Percentiles rank a stretch among this genome's conserved stretches.
Conservation (phyloP, 2,329 filamentous ascomycete genomes). For the Pseudophaeomoniella oleicola region DNA sequence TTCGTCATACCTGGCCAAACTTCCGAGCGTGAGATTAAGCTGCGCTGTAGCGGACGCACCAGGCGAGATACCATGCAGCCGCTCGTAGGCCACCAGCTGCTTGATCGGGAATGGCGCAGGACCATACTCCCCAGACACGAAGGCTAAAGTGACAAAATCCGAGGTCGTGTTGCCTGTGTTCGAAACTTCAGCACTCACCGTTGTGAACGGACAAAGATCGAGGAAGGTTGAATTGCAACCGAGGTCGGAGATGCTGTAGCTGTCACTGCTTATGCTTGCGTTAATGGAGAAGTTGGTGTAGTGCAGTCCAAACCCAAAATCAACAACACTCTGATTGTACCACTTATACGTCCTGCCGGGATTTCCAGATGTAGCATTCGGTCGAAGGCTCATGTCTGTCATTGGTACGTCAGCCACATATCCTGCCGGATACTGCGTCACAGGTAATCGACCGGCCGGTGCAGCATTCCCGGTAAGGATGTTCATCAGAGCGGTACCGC, state of each 20-base stretch:
- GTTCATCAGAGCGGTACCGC: conserved; percentile 25
- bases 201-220: conserved; percentile 22
- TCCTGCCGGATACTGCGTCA: conserved; percentile 23
- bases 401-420: conserved; percentile 27
- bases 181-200: conserved; percentile 19
- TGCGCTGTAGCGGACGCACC: conserved; percentile 13
- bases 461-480: conserved; percentile 26
- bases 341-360: conserved; percentile 31
- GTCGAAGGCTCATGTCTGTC: conserved; percentile 26
- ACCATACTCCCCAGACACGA: conserved; percentile 21
- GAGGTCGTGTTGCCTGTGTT: conserved; percentile 22
- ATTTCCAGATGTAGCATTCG: conserved; percentile 16
- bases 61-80: conserved; percentile 14
- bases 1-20: conserved; percentile 21
- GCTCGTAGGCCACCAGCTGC: conserved; percentile 25
- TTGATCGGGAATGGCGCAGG: conserved; percentile 27
- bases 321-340: conserved; percentile 25
- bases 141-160: conserved; percentile 26
- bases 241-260: conserved; percentile 16
- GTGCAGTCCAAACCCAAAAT: conserved; percentile 29
- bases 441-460: conserved; percentile 25
- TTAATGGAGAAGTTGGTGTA: conserved; percentile 24
- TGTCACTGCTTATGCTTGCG: conserved; percentile 3
- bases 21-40: conserved; percentile 23
- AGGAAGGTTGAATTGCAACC: conserved; percentile 10